Base-by-base conservation (phyloP, 768 basidiomycete genomes). In the Lenzites betulinus region DNA sequence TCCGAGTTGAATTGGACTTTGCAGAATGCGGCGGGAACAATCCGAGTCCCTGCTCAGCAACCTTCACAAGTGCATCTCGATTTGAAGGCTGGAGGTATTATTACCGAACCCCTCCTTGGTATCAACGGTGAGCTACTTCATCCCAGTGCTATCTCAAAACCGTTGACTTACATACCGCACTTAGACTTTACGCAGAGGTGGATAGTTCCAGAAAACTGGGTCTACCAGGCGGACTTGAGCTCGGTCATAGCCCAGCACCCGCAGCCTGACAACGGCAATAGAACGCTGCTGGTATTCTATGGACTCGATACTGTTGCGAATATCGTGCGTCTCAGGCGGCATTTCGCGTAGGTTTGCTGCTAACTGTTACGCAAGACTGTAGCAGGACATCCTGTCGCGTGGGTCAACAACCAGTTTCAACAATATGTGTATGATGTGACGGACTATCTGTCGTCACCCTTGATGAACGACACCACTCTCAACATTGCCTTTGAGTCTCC, bases 291-390 rank as follows among this genome's bases (percentile, higher is more conserved):
- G 11, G 76, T 85, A 11, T 83, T 84, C 65, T 80, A 84, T 57
- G 83, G 83, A 5, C 74, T 86, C 23, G 83, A 85, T 64, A 85
- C 82, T 0, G 73, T 85, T 41, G 82, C 82, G 1, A 83, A 80
- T 51, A 81, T 84, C 35, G 83, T 82, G 54, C 20, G 80, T 33
- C 30, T 36, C 36, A 1, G 15, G 18, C 3, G 7, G 7, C 23
- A 13, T 20, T 7, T n/a, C n/a, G n/a, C n/a, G n/a, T 30, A 12
- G 7, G 18, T 47, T n/a, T 38, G 35, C 33, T 33, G 30, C 11
- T 48, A 33, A 44, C 50, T 5, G 23, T 33, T 35, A 36, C 2
- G n/a, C 63, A 13, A 82, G 83, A 83, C 78, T 12, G 69, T 85
- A 6, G 77, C 76, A 9, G 80, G 78, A 8, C 75, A 82, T 28